A percentile compares a stretch with the other conserved stretches of the same genome.
phyloP scores from a whole-genome alignment of 2,329 filamentous ascomycete genomes.

The Podosphaera aphanis region DNA sequence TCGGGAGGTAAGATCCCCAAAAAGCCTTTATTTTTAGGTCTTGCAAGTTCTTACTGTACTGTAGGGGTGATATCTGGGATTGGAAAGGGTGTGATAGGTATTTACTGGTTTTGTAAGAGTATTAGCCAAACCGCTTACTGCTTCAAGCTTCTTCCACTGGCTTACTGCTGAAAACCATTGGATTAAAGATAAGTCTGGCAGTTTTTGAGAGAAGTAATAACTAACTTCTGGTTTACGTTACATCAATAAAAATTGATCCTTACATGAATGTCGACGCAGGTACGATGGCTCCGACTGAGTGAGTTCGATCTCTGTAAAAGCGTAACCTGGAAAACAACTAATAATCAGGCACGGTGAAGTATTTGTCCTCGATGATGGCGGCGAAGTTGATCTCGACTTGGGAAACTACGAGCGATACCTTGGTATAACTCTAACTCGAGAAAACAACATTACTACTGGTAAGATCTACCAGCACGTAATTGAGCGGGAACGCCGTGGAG shows the following conservation, averaged over 20 bases:
- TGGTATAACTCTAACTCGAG: conserved; percentile 54
- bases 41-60: conserved; percentile 4
- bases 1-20: conserved; percentile 34
- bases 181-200: conserved; percentile 41
- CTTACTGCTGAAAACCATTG: conserved; percentile 56
- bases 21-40: not conserved
- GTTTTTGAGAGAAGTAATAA: conserved; percentile 1
- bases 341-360: conserved; percentile 54
- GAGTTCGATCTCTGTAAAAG: conserved; percentile 8
- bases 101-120: conserved; percentile 7
- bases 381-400: conserved; percentile 52
- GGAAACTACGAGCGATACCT: conserved; percentile 66
- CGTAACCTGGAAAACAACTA: conserved; percentile 10
- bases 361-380: conserved; percentile 68
- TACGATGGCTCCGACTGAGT: conserved; percentile 39
- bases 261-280: conserved; percentile 61
- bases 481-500: conserved; percentile 26
- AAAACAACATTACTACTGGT: conserved; percentile 87
- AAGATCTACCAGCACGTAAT: conserved; percentile 89
- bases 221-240: conserved; percentile 25
- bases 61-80: conserved; percentile 29
- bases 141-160: conserved; percentile 42
- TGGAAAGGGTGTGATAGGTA: conserved; percentile 45
- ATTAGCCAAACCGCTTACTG: conserved; percentile 5
- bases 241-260: conserved; percentile 46